These are phyloP conservation scores for Aquilaria yunnanensis DNA, from an alignment of 345 rosid genomes.

Conservation along the genomic window DNA sequence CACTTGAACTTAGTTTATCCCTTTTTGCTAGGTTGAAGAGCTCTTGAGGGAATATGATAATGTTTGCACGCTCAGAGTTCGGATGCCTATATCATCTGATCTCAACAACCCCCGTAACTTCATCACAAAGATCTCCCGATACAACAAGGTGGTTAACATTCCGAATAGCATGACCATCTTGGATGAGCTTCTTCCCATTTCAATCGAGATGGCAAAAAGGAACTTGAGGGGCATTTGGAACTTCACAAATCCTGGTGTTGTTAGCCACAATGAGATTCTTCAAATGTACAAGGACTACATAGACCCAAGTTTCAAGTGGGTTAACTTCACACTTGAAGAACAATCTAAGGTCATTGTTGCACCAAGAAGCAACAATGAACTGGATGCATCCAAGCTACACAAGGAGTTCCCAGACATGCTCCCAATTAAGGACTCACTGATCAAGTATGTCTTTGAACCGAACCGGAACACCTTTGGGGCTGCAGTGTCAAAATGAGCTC, in stretches of 20 bases:
- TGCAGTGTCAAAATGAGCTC: neutral
- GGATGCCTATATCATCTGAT: conserved; percentile 81
- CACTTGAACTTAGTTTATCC: neutral
- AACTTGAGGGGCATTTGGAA: conserved; percentile 70
- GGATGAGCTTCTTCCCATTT: conserved; percentile 71
- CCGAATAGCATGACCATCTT: conserved; percentile 76
- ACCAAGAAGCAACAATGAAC: conserved; percentile 70
- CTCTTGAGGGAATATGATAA: conserved; percentile 58
- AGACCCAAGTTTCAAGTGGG: conserved; percentile 52
- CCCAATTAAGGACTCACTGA: conserved; percentile 61
- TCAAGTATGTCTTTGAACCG: conserved; percentile 27
- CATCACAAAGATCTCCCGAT: conserved; percentile 62
- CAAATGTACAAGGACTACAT: conserved; percentile 71
- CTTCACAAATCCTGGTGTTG: conserved; percentile 79
- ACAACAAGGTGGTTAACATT: conserved; percentile 72
- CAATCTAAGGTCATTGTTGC: conserved; percentile 75
- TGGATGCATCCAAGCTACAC: conserved; percentile 68
- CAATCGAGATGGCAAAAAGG: conserved; percentile 76
- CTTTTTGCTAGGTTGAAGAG: conserved; percentile 56
- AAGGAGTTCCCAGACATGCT: conserved; percentile 65
- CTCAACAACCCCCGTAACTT: conserved; percentile 67
- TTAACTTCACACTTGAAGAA: conserved; percentile 59
- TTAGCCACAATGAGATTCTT: conserved; percentile 70
- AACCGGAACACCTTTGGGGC: neutral
- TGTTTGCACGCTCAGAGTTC: conserved; percentile 62